phyloP scores from a whole-genome alignment of 306 rosid species.

The Carpinus viminea region DNA sequence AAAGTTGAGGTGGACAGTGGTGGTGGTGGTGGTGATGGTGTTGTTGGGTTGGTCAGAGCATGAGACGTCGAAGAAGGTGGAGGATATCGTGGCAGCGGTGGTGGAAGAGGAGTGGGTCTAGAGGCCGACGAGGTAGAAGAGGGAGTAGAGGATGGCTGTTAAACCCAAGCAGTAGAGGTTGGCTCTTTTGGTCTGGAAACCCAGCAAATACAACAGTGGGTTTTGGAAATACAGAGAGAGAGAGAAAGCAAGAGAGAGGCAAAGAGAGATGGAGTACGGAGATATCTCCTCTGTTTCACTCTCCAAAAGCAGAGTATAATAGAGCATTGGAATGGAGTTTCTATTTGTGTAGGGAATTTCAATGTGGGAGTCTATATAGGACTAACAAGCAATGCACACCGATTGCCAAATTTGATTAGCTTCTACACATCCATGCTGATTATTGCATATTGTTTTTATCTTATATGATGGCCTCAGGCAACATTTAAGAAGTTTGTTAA shows the following conservation, averaged over 20 bases:
- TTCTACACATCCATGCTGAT: constrained; percentile 19
- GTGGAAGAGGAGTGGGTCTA: constrained; percentile 43
- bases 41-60: constrained; percentile 18
- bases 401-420: constrained; percentile 16
- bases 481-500: background rate
- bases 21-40: background rate
- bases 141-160: constrained; percentile 46
- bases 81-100: background rate
- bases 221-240: background rate
- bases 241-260: too few species aligned
- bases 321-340: background rate
- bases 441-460: background rate
- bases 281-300: too few species aligned
- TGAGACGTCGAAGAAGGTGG: background rate
- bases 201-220: constrained; percentile 7
- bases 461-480: background rate
- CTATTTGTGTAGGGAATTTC: constrained; percentile 51
- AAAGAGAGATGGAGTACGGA: background rate
- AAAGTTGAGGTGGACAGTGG: constrained; percentile 51
- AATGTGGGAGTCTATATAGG: constrained; percentile 53
- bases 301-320: too few species aligned
- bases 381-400: constrained; percentile 37
- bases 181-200: constrained; percentile 38
- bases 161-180: constrained; percentile 41
- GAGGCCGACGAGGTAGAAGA: constrained; percentile 63